Conservation (phyloP, 345 rosid species). For the Sisymbrium irio region DNA sequence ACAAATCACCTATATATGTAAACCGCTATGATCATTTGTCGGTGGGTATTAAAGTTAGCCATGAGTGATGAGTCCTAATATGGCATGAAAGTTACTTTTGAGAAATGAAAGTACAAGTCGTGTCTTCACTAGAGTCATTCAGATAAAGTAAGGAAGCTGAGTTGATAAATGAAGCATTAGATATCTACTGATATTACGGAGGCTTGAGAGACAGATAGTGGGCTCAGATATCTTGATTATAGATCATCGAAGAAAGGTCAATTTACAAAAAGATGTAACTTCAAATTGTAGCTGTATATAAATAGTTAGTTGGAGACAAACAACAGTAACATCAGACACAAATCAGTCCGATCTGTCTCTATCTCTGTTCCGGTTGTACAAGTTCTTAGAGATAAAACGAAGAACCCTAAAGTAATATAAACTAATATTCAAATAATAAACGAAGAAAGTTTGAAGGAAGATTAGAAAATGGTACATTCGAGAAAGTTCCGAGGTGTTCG, state of each 20-base stretch:
- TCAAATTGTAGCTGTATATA: neutral
- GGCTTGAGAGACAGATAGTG: neutral
- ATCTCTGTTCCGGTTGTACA: neutral
- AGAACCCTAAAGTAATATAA: neutral
- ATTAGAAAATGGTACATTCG: constrained; percentile 50
- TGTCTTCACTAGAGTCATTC: constrained; percentile 9
- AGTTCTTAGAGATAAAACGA: constrained; percentile 14
- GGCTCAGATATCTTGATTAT: constrained; percentile 12
- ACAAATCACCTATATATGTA: neutral
- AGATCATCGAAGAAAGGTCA: constrained; percentile 24
- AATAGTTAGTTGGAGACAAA: constrained; percentile 14
- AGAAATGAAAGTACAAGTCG: constrained; percentile 13
- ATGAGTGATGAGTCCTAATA: neutral
- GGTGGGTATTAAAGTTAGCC: neutral
- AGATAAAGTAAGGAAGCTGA: constrained; percentile 26
- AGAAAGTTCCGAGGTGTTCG: constrained; percentile 83
- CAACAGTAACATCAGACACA: constrained; percentile 2
- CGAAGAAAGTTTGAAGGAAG: neutral
- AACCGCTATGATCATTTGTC: neutral
- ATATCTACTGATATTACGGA: constrained; percentile 10
- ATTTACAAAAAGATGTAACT: neutral
- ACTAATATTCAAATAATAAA: neutral
- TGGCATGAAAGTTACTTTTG: constrained; percentile 13
- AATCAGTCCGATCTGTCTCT: constrained; percentile 2
- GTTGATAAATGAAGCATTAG: constrained; percentile 25